Conservation (phyloP, 2,329 filamentous ascomycete species). For the Graphiopsis chlorocephala region DNA sequence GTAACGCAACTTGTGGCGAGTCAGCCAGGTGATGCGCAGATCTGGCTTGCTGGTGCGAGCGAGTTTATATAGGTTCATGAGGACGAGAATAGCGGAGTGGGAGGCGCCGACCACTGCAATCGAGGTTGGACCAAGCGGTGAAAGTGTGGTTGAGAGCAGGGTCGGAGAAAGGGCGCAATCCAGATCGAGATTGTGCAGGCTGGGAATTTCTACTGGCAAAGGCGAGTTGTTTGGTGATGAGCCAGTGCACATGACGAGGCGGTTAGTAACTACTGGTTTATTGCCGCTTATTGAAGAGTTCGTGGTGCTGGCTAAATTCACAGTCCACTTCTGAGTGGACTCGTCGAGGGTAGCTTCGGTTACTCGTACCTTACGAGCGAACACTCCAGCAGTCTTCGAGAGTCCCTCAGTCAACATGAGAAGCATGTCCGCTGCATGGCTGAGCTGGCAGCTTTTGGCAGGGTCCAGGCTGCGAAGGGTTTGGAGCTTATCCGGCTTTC, state of each 20-base stretch:
- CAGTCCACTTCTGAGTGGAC: slow-evolving; percentile 38
- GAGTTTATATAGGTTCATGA: slow-evolving; percentile 59
- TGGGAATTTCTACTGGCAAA: slow-evolving; percentile 42
- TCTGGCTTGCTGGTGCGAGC: slow-evolving; percentile 51
- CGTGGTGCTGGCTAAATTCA: slow-evolving; percentile 32
- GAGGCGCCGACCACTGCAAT: slow-evolving; percentile 61
- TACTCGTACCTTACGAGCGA: slow-evolving; percentile 40
- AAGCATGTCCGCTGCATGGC: slow-evolving; percentile 57
- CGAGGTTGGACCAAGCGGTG: slow-evolving; percentile 39
- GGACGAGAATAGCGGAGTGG: slow-evolving; percentile 61
- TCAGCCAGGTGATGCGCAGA: slow-evolving; percentile 61
- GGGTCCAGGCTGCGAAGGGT: slow-evolving; percentile 54
- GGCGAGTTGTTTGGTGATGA: slow-evolving; percentile 48
- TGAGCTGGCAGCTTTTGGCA: slow-evolving; percentile 56
- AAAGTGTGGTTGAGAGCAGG: slow-evolving; percentile 42
- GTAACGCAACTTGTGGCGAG: slow-evolving; percentile 58
- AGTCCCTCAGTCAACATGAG: slow-evolving; percentile 49
- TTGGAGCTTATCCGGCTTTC: slow-evolving; percentile 53
- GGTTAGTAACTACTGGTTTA: slow-evolving; percentile 38
- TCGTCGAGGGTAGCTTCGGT: slow-evolving; percentile 40
- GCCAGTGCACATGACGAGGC: slow-evolving; percentile 59
- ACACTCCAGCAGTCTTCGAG: slow-evolving; percentile 39
- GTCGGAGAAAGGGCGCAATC: slow-evolving; percentile 57
- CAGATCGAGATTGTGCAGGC: slow-evolving; percentile 49
- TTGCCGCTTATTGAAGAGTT: slow-evolving; percentile 23